These are phyloP conservation scores for Calonectria henricotiae DNA, from an alignment of 2,329 filamentous ascomycete species.

Conservation along the genomic window DNA sequence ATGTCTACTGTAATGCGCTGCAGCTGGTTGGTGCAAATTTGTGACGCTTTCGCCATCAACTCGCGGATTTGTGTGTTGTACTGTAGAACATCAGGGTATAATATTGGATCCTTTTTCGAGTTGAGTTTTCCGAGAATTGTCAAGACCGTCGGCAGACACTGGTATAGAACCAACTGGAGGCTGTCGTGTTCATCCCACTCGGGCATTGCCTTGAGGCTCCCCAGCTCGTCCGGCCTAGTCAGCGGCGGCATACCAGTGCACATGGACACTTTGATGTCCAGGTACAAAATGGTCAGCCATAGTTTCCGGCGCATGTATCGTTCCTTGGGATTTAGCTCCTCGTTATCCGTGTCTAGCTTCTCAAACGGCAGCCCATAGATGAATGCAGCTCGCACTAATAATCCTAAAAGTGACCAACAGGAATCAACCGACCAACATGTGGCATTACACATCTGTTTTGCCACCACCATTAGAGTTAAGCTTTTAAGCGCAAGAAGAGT, in stretches of 20 bases:
- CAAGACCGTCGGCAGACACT: slow-evolving; percentile 55
- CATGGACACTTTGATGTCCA: slow-evolving; percentile 59
- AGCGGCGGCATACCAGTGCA: slow-evolving; percentile 58
- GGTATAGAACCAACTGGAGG: slow-evolving; percentile 56
- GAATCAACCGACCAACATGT: slow-evolving; percentile 60
- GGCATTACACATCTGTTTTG: slow-evolving; percentile 59
- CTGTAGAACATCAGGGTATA: slow-evolving; percentile 56
- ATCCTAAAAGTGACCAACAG: slow-evolving; percentile 57
- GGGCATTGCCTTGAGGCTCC: slow-evolving; percentile 48
- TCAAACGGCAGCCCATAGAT: slow-evolving; percentile 58
- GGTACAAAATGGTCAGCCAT: slow-evolving; percentile 58
- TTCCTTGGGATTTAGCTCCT: slow-evolving; percentile 49
- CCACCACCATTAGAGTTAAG: slow-evolving; percentile 56
- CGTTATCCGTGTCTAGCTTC: slow-evolving; percentile 47
- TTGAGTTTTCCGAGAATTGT: slow-evolving; percentile 56
- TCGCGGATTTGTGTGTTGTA: slow-evolving; percentile 56
- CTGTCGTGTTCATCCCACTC: slow-evolving; percentile 52
- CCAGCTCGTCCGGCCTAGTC: slow-evolving; percentile 55
- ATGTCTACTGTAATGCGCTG: slow-evolving; percentile 58
- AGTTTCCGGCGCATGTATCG: slow-evolving; percentile 53
- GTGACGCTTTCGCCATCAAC: slow-evolving; percentile 55
- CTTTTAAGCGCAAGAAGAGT: slow-evolving; percentile 55
- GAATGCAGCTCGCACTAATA: slow-evolving; percentile 57
- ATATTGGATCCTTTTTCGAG: slow-evolving; percentile 53
- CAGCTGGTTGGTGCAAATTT: slow-evolving; percentile 52